Percentiles rank a stretch among this genome's conserved stretches.
Evolutionary conservation across 192 early-diverging fungal species (phyloP).

Genomic region (Gamsiella multidivaricata): DNA sequence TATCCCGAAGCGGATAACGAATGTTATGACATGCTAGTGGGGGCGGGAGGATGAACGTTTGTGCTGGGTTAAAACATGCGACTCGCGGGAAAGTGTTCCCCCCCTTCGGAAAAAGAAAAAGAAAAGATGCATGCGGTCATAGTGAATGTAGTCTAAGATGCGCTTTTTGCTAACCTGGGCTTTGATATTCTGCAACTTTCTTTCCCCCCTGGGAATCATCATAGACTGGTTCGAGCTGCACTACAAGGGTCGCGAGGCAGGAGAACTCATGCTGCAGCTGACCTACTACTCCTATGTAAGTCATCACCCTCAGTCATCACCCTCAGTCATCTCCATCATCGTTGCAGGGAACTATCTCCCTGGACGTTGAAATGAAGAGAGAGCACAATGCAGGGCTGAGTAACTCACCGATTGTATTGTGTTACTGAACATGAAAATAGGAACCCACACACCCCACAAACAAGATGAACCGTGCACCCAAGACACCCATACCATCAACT

Average conservation of each 20-base stretch:
- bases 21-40: background rate
- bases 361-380: too few relatives aligned
- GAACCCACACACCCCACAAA: conserved; percentile 22
- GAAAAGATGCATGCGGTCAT: background rate
- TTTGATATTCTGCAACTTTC: background rate
- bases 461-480: conserved; percentile 16
- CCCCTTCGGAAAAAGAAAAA: background rate
- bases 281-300: conserved; percentile 44
- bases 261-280: conserved; percentile 43
- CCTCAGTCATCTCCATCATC: too few relatives aligned
- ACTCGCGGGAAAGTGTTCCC: too few relatives aligned
- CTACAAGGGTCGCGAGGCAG: conserved; percentile 44
- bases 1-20: too few relatives aligned
- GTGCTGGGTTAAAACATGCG: too few relatives aligned
- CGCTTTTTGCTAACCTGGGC: too few relatives aligned
- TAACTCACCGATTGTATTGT: background rate
- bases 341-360: too few relatives aligned
- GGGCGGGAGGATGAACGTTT: too few relatives aligned
- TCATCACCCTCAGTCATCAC: too few relatives aligned
- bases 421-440: conserved; percentile 1
- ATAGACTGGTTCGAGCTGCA: conserved; percentile 49
- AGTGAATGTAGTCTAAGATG: background rate
- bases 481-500: conserved; percentile 3
- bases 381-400: background rate
- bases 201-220: background rate